Conservation (phyloP, 805 yeast species). For the Starmerella cellae region DNA sequence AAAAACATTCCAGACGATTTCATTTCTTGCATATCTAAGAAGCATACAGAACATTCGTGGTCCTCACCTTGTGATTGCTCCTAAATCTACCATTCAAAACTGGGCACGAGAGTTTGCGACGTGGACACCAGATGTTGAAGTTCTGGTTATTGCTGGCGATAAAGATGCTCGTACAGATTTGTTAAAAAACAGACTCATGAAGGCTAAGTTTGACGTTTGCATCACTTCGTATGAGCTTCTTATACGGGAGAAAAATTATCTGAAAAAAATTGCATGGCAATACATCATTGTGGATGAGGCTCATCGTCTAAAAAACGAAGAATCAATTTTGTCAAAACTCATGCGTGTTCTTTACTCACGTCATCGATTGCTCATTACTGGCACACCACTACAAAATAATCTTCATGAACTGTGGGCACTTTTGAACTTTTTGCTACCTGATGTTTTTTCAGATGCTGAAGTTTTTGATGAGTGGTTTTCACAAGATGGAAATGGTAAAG, state of each 20-base stretch:
- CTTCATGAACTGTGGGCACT: conserved; percentile 94
- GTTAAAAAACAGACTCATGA: conserved; percentile 44
- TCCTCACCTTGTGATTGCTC: conserved; percentile 83
- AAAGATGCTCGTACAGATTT: conserved; percentile 60
- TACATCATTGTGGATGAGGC: conserved; percentile 92
- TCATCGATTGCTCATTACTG: conserved; percentile 77
- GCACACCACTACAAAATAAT: conserved; percentile 91
- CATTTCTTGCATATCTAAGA: conserved; percentile 77
- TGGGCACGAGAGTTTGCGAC: conserved; percentile 89
- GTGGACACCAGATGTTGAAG: conserved; percentile 91
- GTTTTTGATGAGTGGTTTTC: conserved; percentile 83
- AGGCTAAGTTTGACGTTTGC: conserved; percentile 75
- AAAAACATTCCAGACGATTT: conserved; percentile 85
- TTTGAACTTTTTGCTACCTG: conserved; percentile 78
- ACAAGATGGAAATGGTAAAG: conserved; percentile 3
- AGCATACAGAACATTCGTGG: conserved; percentile 68
- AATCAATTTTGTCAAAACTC: conserved; percentile 77
- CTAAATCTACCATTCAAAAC: conserved; percentile 88
- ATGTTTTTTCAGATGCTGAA: conserved; percentile 85
- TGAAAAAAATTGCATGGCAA: conserved; percentile 82
- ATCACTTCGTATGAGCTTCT: conserved; percentile 89
- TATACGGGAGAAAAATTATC: conserved; percentile 66
- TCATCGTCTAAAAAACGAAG: conserved; percentile 91
- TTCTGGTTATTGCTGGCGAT: conserved; percentile 71
- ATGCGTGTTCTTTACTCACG: conserved; percentile 76